Evolutionary conservation across 106 monocot genomes (phyloP), one percentile per base, ranked within the genome.

Genomic region (Dendrobium huoshanense): DNA sequence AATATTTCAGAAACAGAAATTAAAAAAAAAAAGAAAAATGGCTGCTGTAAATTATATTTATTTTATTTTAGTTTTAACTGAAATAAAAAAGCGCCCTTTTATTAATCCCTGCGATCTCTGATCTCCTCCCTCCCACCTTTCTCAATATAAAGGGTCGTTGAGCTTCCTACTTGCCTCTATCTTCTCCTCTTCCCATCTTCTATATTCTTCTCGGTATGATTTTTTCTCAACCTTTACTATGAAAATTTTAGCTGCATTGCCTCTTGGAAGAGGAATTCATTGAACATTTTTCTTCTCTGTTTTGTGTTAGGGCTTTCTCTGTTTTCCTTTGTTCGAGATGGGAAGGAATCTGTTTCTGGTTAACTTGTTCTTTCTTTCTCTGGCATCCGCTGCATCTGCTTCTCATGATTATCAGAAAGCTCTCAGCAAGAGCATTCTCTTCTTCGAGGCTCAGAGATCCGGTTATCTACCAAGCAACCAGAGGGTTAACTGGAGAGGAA

Each of bases 391-490:
- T 25, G 87, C 78, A 9, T 25, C 19, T 43, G 89, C 82, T 40
- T 84, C 89, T 31, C 98, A 98, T 81, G 97, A 98, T 82, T 94
- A 98, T 72, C 81, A 82, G 49, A 77, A 80, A 59, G 97, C 97
- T 79, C 84, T 98, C 33, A 92, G 82, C 49, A 95, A 95, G 87
- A 88, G 92, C 86, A 86, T 95, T 84, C 84, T 95, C 78, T 95
- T 87, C 87, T 92, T 91, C 73, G 94, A 98, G 87, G 97, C 97
- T 17, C 97, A 98, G 89, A 91, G 97, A 80, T 98, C 97, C 70
- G 97, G 97, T 0, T 49, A 81, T 55, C 87, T 98, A 13, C 97
- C 97, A 17, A 44, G 80, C 4, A 75, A 84, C 64, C 97, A 98
- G 83, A 90, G 94, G 77, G 83, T 94, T 70, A 77, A 73, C 10